These are phyloP conservation scores for Phytophthora rubi DNA, from an alignment of 352 stramenopile species.

Conservation along the genomic window DNA sequence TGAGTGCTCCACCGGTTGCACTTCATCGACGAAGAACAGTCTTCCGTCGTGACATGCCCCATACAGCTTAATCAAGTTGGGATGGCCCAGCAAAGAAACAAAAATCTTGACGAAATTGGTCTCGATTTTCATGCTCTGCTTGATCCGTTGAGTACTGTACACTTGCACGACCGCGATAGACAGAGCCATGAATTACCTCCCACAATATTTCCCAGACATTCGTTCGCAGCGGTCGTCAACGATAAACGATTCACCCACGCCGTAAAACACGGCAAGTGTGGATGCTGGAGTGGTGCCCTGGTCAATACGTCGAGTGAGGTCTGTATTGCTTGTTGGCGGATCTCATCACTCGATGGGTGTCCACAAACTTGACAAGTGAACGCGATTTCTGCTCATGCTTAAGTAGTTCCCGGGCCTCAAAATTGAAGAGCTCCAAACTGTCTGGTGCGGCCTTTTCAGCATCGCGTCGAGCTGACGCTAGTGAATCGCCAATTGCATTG, in stretches of 20 bases:
- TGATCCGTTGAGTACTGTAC: not conserved
- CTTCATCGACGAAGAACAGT: not conserved
- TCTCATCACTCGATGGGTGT: constrained; percentile 9
- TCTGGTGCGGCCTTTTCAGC: not conserved
- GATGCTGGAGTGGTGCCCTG: constrained; percentile 17
- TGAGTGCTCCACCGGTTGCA: not conserved
- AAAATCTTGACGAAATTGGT: not conserved
- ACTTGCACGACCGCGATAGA: not conserved
- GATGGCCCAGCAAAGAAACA: not conserved
- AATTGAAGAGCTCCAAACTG: not conserved
- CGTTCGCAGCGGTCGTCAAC: constrained; percentile 1
- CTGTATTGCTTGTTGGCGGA: constrained; percentile 5
- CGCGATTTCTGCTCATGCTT: constrained; percentile 13
- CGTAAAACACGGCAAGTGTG: constrained; percentile 12
- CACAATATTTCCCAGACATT: not conserved
- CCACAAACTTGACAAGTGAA: constrained; percentile 20
- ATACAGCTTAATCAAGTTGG: constrained; percentile 9
- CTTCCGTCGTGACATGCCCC: constrained; percentile 2
- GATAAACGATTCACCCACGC: constrained; percentile 1
- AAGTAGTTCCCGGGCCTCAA: not conserved
- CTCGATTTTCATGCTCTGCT: not conserved
- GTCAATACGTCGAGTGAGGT: not conserved
- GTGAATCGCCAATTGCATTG: not conserved
- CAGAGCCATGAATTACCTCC: not conserved
- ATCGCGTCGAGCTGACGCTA: not conserved